phyloP scores from a whole-genome alignment of 2,329 filamentous ascomycete species.

The Claviceps monticola region DNA sequence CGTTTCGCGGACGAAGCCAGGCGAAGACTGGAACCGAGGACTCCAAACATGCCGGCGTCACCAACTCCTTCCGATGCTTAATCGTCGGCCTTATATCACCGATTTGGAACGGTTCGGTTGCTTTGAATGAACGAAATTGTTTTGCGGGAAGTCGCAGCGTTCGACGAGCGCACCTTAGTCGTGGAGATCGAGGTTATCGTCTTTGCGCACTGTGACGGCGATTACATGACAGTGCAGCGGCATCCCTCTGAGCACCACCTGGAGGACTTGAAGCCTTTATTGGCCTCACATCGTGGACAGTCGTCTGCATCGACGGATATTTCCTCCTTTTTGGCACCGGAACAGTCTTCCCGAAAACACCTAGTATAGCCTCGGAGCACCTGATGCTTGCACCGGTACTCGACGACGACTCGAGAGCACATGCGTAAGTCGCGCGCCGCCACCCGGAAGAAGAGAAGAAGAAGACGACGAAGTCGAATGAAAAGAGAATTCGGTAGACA shows the following conservation, averaged over 20 bases:
- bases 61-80: background rate
- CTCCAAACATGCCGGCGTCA: too few relatives aligned
- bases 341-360: conserved; percentile 20
- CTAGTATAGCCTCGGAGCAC: conserved; percentile 21
- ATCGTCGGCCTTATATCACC: background rate
- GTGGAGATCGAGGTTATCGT: background rate
- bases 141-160: background rate
- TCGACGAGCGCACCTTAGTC: background rate
- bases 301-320: conserved; percentile 17
- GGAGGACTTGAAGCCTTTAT: conserved; percentile 17
- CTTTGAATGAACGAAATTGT: background rate
- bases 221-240: conserved; percentile 18
- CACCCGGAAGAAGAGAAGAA: background rate
- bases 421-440: conserved; percentile 10
- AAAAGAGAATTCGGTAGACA: background rate
- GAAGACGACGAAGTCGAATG: background rate
- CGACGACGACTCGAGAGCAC: conserved; percentile 20
- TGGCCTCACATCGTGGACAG: conserved; percentile 22
- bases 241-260: conserved; percentile 23
- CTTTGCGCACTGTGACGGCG: too few relatives aligned
- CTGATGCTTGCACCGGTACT: conserved; percentile 24
- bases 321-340: conserved; percentile 16
- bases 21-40: too few relatives aligned
- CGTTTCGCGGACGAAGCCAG: background rate
- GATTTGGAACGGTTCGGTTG: background rate